Evolutionary conservation across 352 stramenopile genomes (phyloP).

Genomic region (Ophiocytium majus): DNA sequence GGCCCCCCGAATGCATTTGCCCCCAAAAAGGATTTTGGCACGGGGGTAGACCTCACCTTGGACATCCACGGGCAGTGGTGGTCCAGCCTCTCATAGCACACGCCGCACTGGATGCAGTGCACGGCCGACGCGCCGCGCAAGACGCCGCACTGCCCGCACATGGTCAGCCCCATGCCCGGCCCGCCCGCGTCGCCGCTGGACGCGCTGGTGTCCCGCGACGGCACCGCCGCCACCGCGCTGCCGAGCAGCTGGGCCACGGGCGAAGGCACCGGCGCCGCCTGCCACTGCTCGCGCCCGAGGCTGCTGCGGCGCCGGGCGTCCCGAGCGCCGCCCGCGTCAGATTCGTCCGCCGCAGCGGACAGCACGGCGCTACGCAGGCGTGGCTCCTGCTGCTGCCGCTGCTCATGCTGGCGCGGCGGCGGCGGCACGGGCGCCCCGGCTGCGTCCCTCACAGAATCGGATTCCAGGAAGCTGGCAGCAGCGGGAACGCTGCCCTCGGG

Average conservation of each 20-base stretch:
- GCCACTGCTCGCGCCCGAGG: too few species aligned
- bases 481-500: too few species aligned
- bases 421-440: too few species aligned
- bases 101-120: conserved; percentile 55
- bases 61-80: conserved; percentile 85
- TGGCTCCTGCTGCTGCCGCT: too few species aligned
- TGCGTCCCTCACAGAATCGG: too few species aligned
- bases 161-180: not conserved
- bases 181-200: not conserved
- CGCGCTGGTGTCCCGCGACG: not conserved
- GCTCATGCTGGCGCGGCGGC: too few species aligned
- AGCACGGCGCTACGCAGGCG: too few species aligned
- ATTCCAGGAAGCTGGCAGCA: too few species aligned
- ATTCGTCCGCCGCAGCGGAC: too few species aligned
- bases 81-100: conserved; percentile 65
- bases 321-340: too few species aligned
- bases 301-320: too few species aligned
- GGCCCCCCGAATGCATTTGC: too few species aligned
- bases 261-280: not conserved
- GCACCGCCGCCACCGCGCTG: not conserved
- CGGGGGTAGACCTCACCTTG: conserved; percentile 57
- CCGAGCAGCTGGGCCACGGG: not conserved
- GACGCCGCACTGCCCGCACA: conserved; percentile 47
- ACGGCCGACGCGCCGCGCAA: conserved; percentile 27
- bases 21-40: not conserved